Base-by-base conservation (phyloP, 331 rosid genomes). In the Spiraea crenata region DNA sequence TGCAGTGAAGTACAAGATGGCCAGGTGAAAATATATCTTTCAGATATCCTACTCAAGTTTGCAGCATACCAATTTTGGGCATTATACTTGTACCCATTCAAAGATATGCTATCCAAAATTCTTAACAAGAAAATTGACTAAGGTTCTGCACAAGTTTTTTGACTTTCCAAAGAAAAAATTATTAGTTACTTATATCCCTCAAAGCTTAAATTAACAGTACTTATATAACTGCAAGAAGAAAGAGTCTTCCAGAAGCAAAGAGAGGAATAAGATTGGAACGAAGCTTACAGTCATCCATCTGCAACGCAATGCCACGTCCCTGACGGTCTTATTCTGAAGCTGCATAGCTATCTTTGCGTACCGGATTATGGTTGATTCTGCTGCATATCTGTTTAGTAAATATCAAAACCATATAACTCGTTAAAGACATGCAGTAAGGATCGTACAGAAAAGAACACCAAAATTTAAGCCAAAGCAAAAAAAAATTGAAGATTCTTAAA, bases 261-360 rank as follows among this genome's bases (percentile, higher is more conserved):
- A 17, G 69, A 16, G 14, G 58, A 39, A 69, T 54, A 46, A 31
- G 56, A 16, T 15, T 6, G 40, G 7, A 44, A 34, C 14, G 55
- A 42, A 74, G 55, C 97, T 87, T 83, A 95, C 99, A 40, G 81
- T 91, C 99, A 91, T 95, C 99, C 99, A 95, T 85, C 97, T 85
- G 77, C 91, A 88, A 66, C 99, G 97, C 79, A 91, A 76, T 12
- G 99, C 99, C 60, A 95, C 96, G 82, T 95, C 99, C 39, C 96
- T 90, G 34, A 87, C 96, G 1, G 96, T 91, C 85, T 95, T 95
- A 65, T 84, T 82, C 71, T 87, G 96, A 73, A 95, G 89, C 80
- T 46, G 84, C 85, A 80, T 82, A 49, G 97, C 99, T 76, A 91
- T 89, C 90, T 89, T 89, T 0, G 97, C 97, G 66, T 91, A 91